Evolutionary conservation across 164 flowering plant genomes (phyloP), one percentile per base, ranked within the genome.

Genomic region (Liquidambar formosana): DNA sequence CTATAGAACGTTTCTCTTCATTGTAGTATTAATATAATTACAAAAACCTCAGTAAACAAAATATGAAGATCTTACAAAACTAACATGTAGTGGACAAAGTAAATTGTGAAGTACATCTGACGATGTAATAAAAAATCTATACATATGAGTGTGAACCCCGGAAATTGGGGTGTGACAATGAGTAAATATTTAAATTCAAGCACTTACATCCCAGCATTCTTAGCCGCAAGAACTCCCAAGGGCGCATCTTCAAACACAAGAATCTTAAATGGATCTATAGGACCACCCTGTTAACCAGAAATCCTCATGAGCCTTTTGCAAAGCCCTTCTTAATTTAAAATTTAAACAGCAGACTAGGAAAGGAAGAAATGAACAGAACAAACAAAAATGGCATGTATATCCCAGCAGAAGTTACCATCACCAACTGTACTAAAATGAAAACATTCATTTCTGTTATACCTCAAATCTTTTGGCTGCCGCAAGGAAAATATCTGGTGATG

Each of bases 191-290:
- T 47, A 27, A 18, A 26, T 9, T 53, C 19, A 45, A 26, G 19
- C 54, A 73, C 87, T 79, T 68, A 81, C 87, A 84, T 91, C 69
- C 90, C 92, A 67, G 95, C 98, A 80, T 79, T 88, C 74, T 88
- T 93, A 47, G 98, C 98, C 63, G 93, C 97, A 68, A 73, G 82
- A 74, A 89, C 97, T 73, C 99, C 99, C 43, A 89, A 67, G 27
- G 99, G 99, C 14, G 99, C 99, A 83, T 95, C 99, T 86, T 95
- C 99, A 79, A 95, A 95, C 44, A 95, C 97, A 60, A 95, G 93
- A 74, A 83, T 67, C 53, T 83, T 88, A 11, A 65, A 26, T 52
- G 88, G 79, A 80, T 86, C 84, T 63, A 86, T 65, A 38, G 90
- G 83, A 38, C 78, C 87, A 68, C 82, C 96, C 97, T 92, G 79